Conservation (phyloP, 345 rosid genomes). For the Citrus reticulata region DNA sequence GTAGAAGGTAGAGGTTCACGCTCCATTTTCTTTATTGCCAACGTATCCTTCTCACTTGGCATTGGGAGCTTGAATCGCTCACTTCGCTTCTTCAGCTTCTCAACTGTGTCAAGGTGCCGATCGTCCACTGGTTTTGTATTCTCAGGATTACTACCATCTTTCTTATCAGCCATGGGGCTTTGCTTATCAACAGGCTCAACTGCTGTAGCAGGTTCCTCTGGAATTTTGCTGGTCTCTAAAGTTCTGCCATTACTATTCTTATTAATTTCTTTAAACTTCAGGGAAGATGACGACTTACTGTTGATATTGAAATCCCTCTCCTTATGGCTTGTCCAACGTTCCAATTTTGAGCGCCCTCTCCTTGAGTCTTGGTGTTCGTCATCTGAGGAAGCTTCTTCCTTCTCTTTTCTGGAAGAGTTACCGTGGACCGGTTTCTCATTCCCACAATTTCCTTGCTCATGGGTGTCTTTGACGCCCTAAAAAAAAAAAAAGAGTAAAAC, state of each 20-base stretch:
- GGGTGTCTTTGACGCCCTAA: conserved; percentile 56
- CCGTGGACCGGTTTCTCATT: conserved; percentile 36
- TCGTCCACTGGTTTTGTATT: conserved; percentile 53
- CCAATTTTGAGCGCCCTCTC: conserved; percentile 85
- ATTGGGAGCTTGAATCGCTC: conserved; percentile 97
- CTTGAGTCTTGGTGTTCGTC: conserved; percentile 75
- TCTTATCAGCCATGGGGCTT: conserved; percentile 40
- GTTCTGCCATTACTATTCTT: conserved; percentile 37
- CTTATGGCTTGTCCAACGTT: conserved; percentile 93
- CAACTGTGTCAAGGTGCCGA: conserved; percentile 82
- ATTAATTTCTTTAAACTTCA: conserved; percentile 57
- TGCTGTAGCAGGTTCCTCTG: conserved; percentile 33
- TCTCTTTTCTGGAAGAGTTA: conserved; percentile 49
- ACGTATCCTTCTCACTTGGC: conserved; percentile 69
- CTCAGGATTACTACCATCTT: conserved; percentile 42
- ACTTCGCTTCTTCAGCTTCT: conserved; percentile 96
- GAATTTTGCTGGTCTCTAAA: conserved; percentile 31
- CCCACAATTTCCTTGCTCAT: conserved; percentile 39
- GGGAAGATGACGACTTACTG: conserved; percentile 58
- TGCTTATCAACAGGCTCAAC: conserved; percentile 38
- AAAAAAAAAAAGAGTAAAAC: conserved; percentile 27
- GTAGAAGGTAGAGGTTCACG: conserved; percentile 47
- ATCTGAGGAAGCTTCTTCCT: conserved; percentile 64
- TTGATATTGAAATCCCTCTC: conserved; percentile 64
- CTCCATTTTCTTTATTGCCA: conserved; percentile 60